phyloP scores from a whole-genome alignment of 495 filamentous ascomycete species.

The Podospora pseudopauciseta region DNA sequence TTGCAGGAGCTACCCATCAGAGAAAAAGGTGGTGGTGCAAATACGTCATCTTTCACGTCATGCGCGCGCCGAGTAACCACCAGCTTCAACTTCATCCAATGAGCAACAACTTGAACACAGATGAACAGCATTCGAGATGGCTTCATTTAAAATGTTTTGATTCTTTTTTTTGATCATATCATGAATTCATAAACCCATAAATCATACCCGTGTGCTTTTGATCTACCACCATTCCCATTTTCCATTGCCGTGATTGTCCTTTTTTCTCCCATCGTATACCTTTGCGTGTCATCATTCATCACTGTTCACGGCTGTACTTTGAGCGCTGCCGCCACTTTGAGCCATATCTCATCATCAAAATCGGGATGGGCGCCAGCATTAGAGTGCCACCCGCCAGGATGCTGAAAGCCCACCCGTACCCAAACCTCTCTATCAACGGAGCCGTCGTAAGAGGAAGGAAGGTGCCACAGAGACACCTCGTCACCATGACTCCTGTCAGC shows the following conservation, averaged over 20 bases:
- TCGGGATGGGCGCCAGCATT: slow-evolving; percentile 48
- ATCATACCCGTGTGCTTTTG: neutral
- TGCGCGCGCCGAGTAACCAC: neutral
- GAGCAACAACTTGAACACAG: neutral
- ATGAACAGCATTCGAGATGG: neutral
- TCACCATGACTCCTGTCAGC: slow-evolving; percentile 53
- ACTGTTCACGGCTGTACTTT: slow-evolving; percentile 38
- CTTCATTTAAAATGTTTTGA: neutral
- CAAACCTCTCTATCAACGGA: slow-evolving; percentile 43
- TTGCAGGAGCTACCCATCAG: neutral
- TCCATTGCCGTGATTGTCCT: neutral
- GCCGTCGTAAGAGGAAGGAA: slow-evolving; percentile 49
- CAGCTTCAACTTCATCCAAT: neutral
- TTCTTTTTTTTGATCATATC: neutral
- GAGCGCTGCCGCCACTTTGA: slow-evolving; percentile 47
- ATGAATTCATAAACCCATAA: neutral
- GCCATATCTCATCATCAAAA: slow-evolving; percentile 50
- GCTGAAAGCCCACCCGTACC: slow-evolving; percentile 50
- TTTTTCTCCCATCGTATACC: neutral
- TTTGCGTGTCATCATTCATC: slow-evolving; percentile 1
- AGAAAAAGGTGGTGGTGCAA: neutral
- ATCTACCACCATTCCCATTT: neutral
- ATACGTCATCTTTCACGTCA: neutral
- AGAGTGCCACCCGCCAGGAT: slow-evolving; percentile 38
- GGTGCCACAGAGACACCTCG: slow-evolving; percentile 52